Base-by-base conservation (phyloP, 768 basidiomycete species). In the Tylopilus rubrobrunneus region DNA sequence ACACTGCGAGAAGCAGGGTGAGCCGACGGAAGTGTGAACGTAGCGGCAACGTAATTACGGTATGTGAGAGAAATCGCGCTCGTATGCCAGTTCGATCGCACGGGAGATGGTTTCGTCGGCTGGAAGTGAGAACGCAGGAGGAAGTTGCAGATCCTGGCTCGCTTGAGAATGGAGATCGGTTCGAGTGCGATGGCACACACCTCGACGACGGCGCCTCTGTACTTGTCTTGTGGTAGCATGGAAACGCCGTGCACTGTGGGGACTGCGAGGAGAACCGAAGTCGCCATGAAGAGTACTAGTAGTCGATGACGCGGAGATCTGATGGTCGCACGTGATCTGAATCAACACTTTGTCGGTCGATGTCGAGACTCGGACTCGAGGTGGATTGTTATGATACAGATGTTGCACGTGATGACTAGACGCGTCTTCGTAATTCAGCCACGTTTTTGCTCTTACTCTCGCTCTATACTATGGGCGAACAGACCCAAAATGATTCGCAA, bases 51-150 rank as follows among this genome's bases (percentile, higher is more conserved):
- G 34, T 21, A 71, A 73, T 63, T 62, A 95, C 94, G 94, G 94
- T 56, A 96, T 86, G 62, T 95, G 86, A 17, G 92, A 92, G 71
- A 95, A 97, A 67, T 97, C 94, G 33, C 92, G 84, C 59, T 97
- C 94, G 62, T 94, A 96, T 0, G 93, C 94, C 25, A 88, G 79
- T 61, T 92, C 91, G 28, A 96, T 82, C 1, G 90, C 93, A 23
- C 80, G 77, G 9, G 81, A 78, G 53, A 95, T 84, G 19, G 82
- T 77, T 63, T 91, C 91, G 53, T 78, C 77, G 11, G 78, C 73
- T 8, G 87, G 86, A 4, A 96, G 76, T 15, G 87, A 82, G 68
- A 95, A 95, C 0, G 93, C 94, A 9, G 94, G 94, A 0, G 92
- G 86, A 1, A 91, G 71, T 76, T 91, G 89, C 5, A 90, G 76